Evolutionary conservation across 495 filamentous ascomycete genomes (phyloP).

Genomic region (Xylaria longipes): DNA sequence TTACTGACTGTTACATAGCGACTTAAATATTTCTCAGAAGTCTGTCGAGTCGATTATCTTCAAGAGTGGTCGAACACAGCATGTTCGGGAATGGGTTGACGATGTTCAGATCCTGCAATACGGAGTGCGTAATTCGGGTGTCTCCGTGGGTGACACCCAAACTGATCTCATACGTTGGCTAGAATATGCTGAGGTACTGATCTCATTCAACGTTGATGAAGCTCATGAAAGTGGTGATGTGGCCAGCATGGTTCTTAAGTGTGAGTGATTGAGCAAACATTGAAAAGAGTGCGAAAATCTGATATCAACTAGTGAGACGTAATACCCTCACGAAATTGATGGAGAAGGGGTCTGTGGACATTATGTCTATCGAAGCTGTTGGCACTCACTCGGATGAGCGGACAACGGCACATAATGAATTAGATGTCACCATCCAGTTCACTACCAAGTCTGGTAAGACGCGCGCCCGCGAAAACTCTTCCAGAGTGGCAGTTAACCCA

Average conservation of each 20-base stretch:
- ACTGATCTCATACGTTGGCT: neutral
- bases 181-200: conserved; percentile 18
- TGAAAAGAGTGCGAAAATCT: neutral
- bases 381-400: conserved; percentile 11
- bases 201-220: conserved; percentile 12
- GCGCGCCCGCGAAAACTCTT: too few species aligned
- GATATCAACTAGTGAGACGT: neutral
- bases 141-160: neutral
- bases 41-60: conserved; percentile 18
- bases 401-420: neutral
- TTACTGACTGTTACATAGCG: neutral
- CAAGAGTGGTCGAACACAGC: neutral
- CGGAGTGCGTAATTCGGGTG: neutral
- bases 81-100: conserved; percentile 12
- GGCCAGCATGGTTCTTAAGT: conserved; percentile 10
- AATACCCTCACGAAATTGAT: conserved; percentile 2
- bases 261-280: neutral
- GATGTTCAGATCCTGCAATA: conserved; percentile 22
- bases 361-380: conserved; percentile 8
- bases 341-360: neutral
- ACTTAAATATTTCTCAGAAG: conserved; percentile 19
- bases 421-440: conserved; percentile 20
- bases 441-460: conserved; percentile 12
- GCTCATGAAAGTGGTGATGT: neutral
- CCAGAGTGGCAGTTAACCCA: neutral